These are phyloP conservation scores for Thielaviopsis euricoi DNA, from an alignment of 2,329 filamentous ascomycete genomes.

Conservation along the genomic window DNA sequence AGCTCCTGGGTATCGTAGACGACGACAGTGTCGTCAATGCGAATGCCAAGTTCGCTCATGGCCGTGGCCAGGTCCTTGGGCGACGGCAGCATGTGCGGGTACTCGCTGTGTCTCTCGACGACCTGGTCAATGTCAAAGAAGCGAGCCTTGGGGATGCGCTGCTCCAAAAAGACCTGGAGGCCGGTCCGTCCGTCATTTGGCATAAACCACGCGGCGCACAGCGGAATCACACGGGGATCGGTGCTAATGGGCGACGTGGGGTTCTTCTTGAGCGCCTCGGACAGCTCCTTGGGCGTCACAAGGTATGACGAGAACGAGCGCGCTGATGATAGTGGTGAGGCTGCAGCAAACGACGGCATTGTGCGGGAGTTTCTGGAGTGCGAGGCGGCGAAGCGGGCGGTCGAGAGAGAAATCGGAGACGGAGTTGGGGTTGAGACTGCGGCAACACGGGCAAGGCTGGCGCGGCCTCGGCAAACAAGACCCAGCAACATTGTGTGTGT, in stretches of 20 bases:
- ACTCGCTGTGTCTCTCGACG: constrained; percentile 73
- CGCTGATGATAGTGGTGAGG: constrained; percentile 21
- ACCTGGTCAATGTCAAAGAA: constrained; percentile 95
- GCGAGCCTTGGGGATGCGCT: constrained; percentile 72
- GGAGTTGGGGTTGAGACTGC: constrained; percentile 4
- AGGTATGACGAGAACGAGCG: constrained; percentile 58
- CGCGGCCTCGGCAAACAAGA: constrained; percentile 7
- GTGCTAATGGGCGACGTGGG: constrained; percentile 64
- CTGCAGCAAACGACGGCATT: neutral
- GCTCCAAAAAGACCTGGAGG: constrained; percentile 61
- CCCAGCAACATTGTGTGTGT: constrained; percentile 2
- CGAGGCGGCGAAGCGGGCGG: constrained; percentile 20
- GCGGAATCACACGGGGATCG: constrained; percentile 66
- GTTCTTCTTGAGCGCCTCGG: constrained; percentile 68
- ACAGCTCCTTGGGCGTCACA: constrained; percentile 68
- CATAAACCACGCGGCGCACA: constrained; percentile 92
- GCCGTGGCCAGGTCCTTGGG: constrained; percentile 67
- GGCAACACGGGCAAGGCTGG: constrained; percentile 1
- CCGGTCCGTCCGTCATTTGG: constrained; percentile 80
- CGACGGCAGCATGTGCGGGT: constrained; percentile 90
- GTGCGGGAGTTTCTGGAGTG: constrained; percentile 15
- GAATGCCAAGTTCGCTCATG: constrained; percentile 79
- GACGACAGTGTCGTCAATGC: constrained; percentile 74
- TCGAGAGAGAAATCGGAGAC: constrained; percentile 24
- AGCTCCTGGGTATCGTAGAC: constrained; percentile 87